Percentiles rank a stretch among this genome's conserved stretches.
Conservation (phyloP, 441 rosid species). For the Codiaeum variegatum region DNA sequence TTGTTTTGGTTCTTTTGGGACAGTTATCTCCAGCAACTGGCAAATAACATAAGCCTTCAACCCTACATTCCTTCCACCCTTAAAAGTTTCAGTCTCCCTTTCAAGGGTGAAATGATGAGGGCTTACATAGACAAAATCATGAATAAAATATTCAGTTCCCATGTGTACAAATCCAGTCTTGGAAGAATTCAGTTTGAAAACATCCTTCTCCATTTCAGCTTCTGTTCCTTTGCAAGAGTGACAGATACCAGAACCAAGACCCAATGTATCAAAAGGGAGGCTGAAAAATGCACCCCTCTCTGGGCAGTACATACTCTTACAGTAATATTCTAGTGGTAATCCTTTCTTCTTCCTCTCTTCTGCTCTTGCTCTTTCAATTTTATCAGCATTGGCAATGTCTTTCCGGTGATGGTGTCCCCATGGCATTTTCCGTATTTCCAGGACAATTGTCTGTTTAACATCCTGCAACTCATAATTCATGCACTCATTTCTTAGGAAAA, state of each 20-base stretch:
- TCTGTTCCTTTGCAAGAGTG: conserved; percentile 48
- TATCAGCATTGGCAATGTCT: conserved; percentile 40
- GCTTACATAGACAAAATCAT: conserved; percentile 63
- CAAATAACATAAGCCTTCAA: conserved; percentile 66
- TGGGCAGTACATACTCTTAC: conserved; percentile 73
- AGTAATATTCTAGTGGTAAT: conserved; percentile 60
- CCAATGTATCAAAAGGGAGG: conserved; percentile 50
- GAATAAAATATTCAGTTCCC: conserved; percentile 45
- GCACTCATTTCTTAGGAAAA: conserved; percentile 64
- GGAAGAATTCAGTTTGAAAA: conserved; percentile 34
- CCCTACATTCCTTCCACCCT: conserved; percentile 77
- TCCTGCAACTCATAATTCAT: conserved; percentile 43
- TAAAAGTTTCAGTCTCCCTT: conserved; percentile 40
- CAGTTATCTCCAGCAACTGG: conserved; percentile 58
- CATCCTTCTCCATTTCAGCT: conserved; percentile 33
- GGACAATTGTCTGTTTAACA: conserved; percentile 37
- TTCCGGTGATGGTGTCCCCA: conserved; percentile 73
- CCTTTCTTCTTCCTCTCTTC: conserved; percentile 68
- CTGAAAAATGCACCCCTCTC: conserved; percentile 79
- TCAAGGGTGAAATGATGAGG: conserved; percentile 41
- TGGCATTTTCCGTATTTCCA: conserved; percentile 49
- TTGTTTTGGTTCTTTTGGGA: conserved; percentile 30
- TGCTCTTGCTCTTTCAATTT: conserved; percentile 56
- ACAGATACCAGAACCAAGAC: conserved; percentile 61
- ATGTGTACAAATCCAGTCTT: conserved; percentile 37